Evolutionary conservation across 257 asterid genomes (phyloP).

Genomic region (Solanum boliviense): DNA sequence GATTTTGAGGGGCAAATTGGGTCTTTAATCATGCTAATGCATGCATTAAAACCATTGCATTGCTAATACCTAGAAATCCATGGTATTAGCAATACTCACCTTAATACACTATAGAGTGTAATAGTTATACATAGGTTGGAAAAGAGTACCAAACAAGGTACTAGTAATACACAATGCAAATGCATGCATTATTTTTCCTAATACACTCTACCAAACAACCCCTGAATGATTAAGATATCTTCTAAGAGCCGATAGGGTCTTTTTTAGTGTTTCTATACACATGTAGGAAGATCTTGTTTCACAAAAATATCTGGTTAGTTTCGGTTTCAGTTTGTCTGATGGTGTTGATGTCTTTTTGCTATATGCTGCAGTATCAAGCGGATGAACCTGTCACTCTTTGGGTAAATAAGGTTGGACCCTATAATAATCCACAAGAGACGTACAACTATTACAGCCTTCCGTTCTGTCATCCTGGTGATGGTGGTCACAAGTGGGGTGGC

Average conservation of each 20-base stretch:
- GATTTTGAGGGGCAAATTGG: too few species aligned
- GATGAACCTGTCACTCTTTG: constrained; percentile 50
- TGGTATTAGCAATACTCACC: too few species aligned
- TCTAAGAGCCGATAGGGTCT: neutral
- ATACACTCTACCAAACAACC: too few species aligned
- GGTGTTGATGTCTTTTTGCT: neutral
- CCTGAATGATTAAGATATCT: neutral
- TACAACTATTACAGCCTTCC: constrained; percentile 72
- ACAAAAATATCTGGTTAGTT: neutral
- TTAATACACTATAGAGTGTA: too few species aligned
- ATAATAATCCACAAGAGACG: constrained; percentile 77
- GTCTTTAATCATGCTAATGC: too few species aligned
- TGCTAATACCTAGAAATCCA: too few species aligned
- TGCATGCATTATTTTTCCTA: too few species aligned
- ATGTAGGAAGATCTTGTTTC: neutral
- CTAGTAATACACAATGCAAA: too few species aligned
- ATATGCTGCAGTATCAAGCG: constrained; percentile 43
- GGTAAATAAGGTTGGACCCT: constrained; percentile 76
- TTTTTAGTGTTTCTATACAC: neutral
- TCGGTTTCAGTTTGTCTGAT: neutral
- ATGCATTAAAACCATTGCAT: too few species aligned
- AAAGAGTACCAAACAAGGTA: too few species aligned
- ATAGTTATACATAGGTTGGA: too few species aligned
- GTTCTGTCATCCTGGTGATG: constrained; percentile 44
- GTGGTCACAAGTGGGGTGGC: constrained; percentile 57